Base-by-base conservation (phyloP, 2,329 filamentous ascomycete species). In the Amauroascus verrucosus region DNA sequence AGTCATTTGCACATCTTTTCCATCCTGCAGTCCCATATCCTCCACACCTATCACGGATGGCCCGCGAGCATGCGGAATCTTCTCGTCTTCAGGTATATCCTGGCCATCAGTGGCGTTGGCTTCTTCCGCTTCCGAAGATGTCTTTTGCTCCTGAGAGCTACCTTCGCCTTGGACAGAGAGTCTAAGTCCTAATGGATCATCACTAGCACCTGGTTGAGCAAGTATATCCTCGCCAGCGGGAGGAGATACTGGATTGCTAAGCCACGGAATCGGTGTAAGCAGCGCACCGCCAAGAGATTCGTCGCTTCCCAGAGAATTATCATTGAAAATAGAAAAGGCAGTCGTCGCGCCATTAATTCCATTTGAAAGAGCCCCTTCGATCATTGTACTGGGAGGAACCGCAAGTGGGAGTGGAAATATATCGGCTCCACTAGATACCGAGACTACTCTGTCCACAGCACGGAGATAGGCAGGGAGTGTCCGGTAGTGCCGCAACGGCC, bases 241-340 rank as follows among this genome's bases (percentile, higher is more conserved):
- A 6, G 41, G 35, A 6, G 30, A 30, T 20, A 30, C 33, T n/a
- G 44, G 35, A 60, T 69, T 67, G 54, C 64, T 76, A 48, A 97
- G 73, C 93, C 93, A 98, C 0, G 90, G 87, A 54, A 98, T 97
- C 0, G 91, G 93, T 0, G 91, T 97, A 48, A 98, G 75, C 16
- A 96, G 75, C 0, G 93, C 93, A 6, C 93, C 93, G 20, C 91
- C 91, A 1, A 97, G 74, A 11, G 85, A 85, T 66, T 96, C 91
- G 62, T 97, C 91, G 47, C 86, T 88, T 1, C 88, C 90, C 6
- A 91, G 73, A 5, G 62, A 61, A 50, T 64, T 62, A 30, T 69
- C 64, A 18, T 63, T 61, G 13, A 70, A 63, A 38, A 67, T 58
- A 20, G 69, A 61, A 60, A 69, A 60, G 67, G 71, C 57, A 54